phyloP scores from a whole-genome alignment of 192 early-diverging fungal species.

The Cladochytrium replicatum region DNA sequence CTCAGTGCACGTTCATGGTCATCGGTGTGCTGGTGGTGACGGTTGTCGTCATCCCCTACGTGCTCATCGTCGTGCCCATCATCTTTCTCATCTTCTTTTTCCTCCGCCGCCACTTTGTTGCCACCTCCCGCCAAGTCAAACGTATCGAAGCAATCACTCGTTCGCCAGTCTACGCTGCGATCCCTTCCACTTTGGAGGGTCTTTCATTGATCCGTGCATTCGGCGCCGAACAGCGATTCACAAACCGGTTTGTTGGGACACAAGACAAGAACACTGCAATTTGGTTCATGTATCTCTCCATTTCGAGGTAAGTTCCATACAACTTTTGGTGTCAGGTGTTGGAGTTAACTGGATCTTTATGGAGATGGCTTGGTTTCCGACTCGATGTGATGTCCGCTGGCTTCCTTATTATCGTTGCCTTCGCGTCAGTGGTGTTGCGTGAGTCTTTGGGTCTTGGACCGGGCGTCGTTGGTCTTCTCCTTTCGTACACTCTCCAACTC shows the following conservation, averaged over 20 bases:
- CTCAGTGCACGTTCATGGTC: constrained; percentile 53
- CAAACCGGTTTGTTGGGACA: constrained; percentile 32
- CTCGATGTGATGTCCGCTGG: constrained; percentile 31
- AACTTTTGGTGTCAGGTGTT: constrained; percentile 11
- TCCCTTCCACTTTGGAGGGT: constrained; percentile 60
- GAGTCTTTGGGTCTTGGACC: constrained; percentile 29
- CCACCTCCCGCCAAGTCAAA: constrained; percentile 54
- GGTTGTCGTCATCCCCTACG: constrained; percentile 49
- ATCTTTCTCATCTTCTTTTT: constrained; percentile 36
- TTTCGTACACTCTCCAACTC: constrained; percentile 45
- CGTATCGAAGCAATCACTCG: constrained; percentile 58
- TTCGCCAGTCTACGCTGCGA: constrained; percentile 46
- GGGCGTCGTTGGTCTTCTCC: constrained; percentile 38
- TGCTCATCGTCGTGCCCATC: constrained; percentile 41
- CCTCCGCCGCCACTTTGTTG: constrained; percentile 43
- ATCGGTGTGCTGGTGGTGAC: constrained; percentile 50
- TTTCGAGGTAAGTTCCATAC: too few species aligned
- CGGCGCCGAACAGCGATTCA: constrained; percentile 45
- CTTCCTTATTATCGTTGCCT: constrained; percentile 36
- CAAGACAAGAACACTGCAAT: constrained; percentile 52
- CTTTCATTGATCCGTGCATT: constrained; percentile 60
- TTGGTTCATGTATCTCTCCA: constrained; percentile 33
- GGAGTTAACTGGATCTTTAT: not conserved
- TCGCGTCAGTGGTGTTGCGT: constrained; percentile 35
- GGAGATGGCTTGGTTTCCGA: constrained; percentile 52